Percentiles rank a stretch among this genome's conserved stretches.
Conservation (phyloP, 345 rosid species). For the Abelmoschus esculentus region DNA sequence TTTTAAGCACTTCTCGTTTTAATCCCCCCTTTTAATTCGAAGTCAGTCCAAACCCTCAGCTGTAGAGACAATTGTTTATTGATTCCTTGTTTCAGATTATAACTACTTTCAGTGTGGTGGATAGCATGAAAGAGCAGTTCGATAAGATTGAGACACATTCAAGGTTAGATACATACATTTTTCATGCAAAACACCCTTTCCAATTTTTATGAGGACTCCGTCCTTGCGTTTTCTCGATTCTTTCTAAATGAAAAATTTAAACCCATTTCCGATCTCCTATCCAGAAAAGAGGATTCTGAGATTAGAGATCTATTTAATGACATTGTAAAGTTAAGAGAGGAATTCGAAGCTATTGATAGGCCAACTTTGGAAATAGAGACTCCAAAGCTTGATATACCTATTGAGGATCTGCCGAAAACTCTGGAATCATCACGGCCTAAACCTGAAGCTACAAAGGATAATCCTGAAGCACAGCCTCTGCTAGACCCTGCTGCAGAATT, state of each 20-base stretch:
- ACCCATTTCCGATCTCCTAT: constrained; percentile 4
- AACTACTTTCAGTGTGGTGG: constrained; percentile 87
- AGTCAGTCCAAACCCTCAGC: neutral
- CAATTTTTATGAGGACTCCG: neutral
- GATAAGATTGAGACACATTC: constrained; percentile 42
- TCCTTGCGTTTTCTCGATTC: neutral
- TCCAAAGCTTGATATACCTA: constrained; percentile 28
- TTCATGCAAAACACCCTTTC: neutral
- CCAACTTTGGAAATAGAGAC: constrained; percentile 72
- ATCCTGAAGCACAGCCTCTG: constrained; percentile 21
- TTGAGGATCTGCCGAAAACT: constrained; percentile 16
- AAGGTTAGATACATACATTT: constrained; percentile 34
- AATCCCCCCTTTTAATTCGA: neutral
- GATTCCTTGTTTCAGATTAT: constrained; percentile 48
- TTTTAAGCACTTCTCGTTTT: neutral
- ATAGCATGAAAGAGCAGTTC: constrained; percentile 79
- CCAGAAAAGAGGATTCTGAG: constrained; percentile 58
- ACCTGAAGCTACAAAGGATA: constrained; percentile 20
- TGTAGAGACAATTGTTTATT: neutral
- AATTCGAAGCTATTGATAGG: constrained; percentile 80
- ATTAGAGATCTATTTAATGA: constrained; percentile 71
- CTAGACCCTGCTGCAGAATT: constrained; percentile 78
- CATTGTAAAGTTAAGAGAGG: constrained; percentile 58
- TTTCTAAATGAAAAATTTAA: neutral
- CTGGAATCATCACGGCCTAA: neutral